Conservation (phyloP, 306 rosid species). For the Prunus persica region DNA sequence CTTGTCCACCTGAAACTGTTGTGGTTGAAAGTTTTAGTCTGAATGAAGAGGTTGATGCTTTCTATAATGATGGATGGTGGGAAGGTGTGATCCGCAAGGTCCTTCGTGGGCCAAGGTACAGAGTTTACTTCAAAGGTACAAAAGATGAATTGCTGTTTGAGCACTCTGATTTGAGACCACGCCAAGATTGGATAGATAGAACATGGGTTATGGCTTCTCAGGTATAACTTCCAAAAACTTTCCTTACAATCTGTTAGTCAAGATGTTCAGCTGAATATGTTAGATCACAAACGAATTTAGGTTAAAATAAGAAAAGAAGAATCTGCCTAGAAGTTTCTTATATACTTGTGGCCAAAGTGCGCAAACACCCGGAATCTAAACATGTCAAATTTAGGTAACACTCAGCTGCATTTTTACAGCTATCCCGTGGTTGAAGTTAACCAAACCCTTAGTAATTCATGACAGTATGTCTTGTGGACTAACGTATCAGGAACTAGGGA, state of each 20-base stretch:
- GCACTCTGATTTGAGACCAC: constrained; percentile 49
- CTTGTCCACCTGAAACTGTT: constrained; percentile 40
- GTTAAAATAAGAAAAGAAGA: background rate
- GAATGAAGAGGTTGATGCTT: constrained; percentile 60
- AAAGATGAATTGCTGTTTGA: constrained; percentile 42
- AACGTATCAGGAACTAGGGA: background rate
- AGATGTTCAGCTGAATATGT: too few relatives aligned
- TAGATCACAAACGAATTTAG: too few relatives aligned
- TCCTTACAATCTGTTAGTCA: background rate
- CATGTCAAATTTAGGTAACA: background rate
- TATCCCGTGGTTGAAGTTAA: background rate
- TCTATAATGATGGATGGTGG: constrained; percentile 74
- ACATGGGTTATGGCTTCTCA: constrained; percentile 58
- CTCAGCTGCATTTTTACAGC: background rate
- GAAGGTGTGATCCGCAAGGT: constrained; percentile 54
- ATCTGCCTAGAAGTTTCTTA: background rate
- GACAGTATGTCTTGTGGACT: background rate
- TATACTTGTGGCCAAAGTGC: background rate
- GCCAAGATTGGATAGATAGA: constrained; percentile 52
- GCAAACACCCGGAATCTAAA: background rate
- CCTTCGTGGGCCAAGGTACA: constrained; percentile 38
- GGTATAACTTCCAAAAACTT: constrained; percentile 29
- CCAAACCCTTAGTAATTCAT: background rate
- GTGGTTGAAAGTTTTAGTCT: constrained; percentile 24
- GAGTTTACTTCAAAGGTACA: constrained; percentile 44